Evolutionary conservation across 768 basidiomycete genomes (phyloP), one percentile per base, ranked within the genome.

Genomic region (Tephrocybe sp.): DNA sequence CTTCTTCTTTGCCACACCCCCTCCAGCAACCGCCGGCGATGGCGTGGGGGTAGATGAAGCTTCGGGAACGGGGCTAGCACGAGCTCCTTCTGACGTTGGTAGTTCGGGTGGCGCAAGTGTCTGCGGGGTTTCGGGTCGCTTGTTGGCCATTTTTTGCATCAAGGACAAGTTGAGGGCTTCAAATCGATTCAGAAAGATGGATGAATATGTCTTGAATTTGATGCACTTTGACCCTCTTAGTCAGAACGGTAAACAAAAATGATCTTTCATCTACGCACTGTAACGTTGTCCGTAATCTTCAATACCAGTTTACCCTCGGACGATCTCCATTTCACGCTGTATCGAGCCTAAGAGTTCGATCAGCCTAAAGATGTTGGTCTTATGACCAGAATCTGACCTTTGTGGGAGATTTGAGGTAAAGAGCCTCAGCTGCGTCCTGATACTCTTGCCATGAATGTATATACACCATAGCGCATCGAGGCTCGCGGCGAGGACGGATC

Each of bases 121-220:
- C 21, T 68, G 60, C 11, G 68, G 63, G 24, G 68, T 68, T 42
- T 66, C 65, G 2, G 67, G 68, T 47, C 65, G 74, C 13, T 63
- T 75, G 60, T 93, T 91, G 62, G 83, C 87, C 85, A 93, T 92
- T 69, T 87, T 88, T 59, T 85, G 79, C 75, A 92, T 88, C 45
- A 97, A 74, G 6, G 87, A 82, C 36, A 88, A 78, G 63, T 95
- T 97, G 53, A 98, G 77, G 6, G 86, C 78, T 68, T 97, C 94
- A 71, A 98, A 97, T 57, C 94, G 88, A 76, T 97, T 97, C 55
- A 98, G 84, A 70, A 91, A 92, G 63, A 95, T 86, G 43, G 90
- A 91, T 2, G 94, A 97, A 59, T 86, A 84, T 1, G 94, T 95
- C 68, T 94, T 93, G 76, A 95, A 97, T 68, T 94, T 97, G 58